phyloP scores from a whole-genome alignment of 2,329 filamentous ascomycete genomes.

The Calonectria montana region DNA sequence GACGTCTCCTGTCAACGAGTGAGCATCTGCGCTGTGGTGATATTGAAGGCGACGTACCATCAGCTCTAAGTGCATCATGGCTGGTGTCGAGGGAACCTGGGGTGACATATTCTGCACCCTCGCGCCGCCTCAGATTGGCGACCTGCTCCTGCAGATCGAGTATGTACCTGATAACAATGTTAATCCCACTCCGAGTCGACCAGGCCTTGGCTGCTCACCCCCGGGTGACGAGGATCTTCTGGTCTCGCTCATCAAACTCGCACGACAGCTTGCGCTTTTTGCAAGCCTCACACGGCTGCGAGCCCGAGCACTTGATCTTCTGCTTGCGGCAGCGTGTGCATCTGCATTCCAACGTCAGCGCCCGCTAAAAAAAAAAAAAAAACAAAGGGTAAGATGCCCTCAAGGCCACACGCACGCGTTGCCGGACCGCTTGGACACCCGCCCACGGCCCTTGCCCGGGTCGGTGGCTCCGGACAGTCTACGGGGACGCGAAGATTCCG shows the following conservation, averaged over 20 bases:
- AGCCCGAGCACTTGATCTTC: slow-evolving; percentile 50
- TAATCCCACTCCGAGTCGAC: background rate
- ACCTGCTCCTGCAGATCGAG: slow-evolving; percentile 49
- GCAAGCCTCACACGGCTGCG: slow-evolving; percentile 47
- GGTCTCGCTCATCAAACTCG: slow-evolving; percentile 54
- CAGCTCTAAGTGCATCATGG: slow-evolving; percentile 30
- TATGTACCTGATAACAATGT: slow-evolving; percentile 44
- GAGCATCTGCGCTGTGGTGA: background rate
- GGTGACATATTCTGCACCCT: slow-evolving; percentile 33
- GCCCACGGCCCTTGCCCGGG: slow-evolving; percentile 25
- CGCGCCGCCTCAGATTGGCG: slow-evolving; percentile 19
- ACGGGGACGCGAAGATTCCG: slow-evolving; percentile 30
- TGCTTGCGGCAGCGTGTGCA: slow-evolving; percentile 47
- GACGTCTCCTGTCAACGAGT: slow-evolving; percentile 15
- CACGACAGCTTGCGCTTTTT: slow-evolving; percentile 47
- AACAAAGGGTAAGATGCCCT: background rate
- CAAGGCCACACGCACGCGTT: slow-evolving; percentile 36
- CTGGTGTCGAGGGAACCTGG: slow-evolving; percentile 36
- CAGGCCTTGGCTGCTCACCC: slow-evolving; percentile 46
- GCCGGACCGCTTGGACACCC: slow-evolving; percentile 41
- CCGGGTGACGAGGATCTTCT: slow-evolving; percentile 61
- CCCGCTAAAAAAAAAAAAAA: background rate
- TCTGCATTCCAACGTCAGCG: slow-evolving; percentile 21
- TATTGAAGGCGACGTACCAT: slow-evolving; percentile 20
- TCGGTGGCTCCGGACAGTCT: slow-evolving; percentile 30